A percentile compares a stretch with the other conserved stretches of the same genome.
Evolutionary conservation across 768 basidiomycete species (phyloP).

Genomic region (Russula brevipes): DNA sequence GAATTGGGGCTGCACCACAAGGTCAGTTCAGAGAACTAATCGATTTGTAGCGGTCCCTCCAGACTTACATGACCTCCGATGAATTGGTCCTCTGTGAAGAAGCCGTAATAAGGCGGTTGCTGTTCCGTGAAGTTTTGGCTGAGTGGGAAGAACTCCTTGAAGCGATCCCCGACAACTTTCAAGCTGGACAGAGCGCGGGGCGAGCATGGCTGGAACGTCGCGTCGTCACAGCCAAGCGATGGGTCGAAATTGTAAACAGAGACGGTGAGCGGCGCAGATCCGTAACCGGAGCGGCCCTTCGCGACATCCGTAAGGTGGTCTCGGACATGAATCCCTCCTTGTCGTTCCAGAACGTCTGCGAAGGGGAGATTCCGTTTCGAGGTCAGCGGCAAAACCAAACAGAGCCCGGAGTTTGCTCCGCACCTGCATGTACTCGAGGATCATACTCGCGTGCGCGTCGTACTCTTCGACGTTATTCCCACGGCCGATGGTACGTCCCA

Average conservation of each 20-base stretch:
- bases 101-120: constrained; percentile 17
- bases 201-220: constrained; percentile 20
- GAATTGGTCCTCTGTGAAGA: constrained; percentile 13
- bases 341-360: constrained; percentile 21
- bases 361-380: neutral
- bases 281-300: constrained; percentile 19
- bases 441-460: constrained; percentile 10
- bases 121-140: constrained; percentile 10
- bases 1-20: constrained; percentile 28
- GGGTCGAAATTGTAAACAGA: constrained; percentile 20
- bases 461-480: neutral
- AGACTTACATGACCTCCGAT: constrained; percentile 17
- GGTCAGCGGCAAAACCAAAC: neutral
- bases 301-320: constrained; percentile 11
- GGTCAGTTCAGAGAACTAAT: neutral
- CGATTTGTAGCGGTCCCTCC: neutral
- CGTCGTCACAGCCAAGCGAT: constrained; percentile 15
- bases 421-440: constrained; percentile 22
- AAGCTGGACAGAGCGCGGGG: constrained; percentile 20
- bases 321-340: constrained; percentile 20
- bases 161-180: constrained; percentile 16
- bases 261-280: constrained; percentile 17
- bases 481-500: constrained; percentile 12
- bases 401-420: neutral
- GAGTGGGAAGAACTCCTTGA: constrained; percentile 11